Conservation (phyloP, 1,139 yeast species). For the Yamadazyma aaseri region DNA sequence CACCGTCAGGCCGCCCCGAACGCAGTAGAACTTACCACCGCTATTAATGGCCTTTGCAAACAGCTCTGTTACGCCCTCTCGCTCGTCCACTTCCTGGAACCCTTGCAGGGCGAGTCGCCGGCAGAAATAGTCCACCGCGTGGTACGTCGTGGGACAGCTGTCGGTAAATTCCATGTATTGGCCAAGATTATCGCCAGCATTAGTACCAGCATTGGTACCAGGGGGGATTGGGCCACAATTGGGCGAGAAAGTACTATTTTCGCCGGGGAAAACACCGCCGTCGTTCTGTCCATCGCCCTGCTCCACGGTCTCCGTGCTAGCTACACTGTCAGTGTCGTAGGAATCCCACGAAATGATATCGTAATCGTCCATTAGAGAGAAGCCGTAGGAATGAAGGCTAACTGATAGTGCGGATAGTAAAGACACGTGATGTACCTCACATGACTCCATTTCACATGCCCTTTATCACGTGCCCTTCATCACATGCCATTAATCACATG, state of each 20-base stretch:
- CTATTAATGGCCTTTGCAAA: slow-evolving; percentile 33
- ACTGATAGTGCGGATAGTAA: too few relatives aligned
- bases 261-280: too few relatives aligned
- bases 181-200: too few relatives aligned
- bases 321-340: slow-evolving; percentile 6
- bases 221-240: too few relatives aligned
- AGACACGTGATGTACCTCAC: too few relatives aligned
- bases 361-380: too few relatives aligned
- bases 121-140: slow-evolving; percentile 49
- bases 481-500: slow-evolving; percentile 1
- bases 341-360: slow-evolving; percentile 17
- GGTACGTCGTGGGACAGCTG: slow-evolving; percentile 61
- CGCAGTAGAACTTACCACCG: slow-evolving; percentile 46
- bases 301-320: too few relatives aligned
- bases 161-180: slow-evolving; percentile 58
- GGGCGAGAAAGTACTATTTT: too few relatives aligned
- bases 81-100: slow-evolving; percentile 53
- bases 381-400: too few relatives aligned
- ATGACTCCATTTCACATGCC: not conserved
- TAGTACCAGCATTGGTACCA: too few relatives aligned
- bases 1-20: slow-evolving; percentile 54
- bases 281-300: too few relatives aligned
- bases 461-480: not conserved
- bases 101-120: slow-evolving; percentile 47
- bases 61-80: slow-evolving; percentile 27